Percentiles rank a stretch among this genome's conserved stretches.
Conservation (phyloP, 2,329 filamentous ascomycete species). For the Coniochaeta sp. region DNA sequence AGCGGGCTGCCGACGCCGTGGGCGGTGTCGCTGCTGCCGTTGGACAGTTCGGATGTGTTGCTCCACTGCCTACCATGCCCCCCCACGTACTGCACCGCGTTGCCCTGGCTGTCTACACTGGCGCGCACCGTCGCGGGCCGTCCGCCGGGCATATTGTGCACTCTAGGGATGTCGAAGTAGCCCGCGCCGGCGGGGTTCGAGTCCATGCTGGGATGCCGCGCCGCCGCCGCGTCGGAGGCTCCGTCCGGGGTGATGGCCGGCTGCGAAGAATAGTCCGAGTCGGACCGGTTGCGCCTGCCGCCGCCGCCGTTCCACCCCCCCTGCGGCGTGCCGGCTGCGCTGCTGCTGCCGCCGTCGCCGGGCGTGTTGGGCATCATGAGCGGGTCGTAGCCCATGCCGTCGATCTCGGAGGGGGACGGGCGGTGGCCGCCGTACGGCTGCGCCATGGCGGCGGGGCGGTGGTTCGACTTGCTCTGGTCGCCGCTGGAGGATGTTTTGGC, state of each 20-base stretch:
- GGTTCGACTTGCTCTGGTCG: constrained; percentile 18
- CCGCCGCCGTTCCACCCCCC: too few species aligned
- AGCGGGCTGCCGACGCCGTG: constrained; percentile 13
- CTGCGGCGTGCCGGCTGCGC: constrained; percentile 7
- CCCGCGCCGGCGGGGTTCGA: constrained; percentile 14
- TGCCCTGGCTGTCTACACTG: constrained; percentile 31
- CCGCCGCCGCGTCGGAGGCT: constrained; percentile 8
- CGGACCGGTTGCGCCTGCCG: constrained; percentile 10
- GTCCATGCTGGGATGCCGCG: constrained; percentile 9
- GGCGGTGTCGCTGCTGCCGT: constrained; percentile 23
- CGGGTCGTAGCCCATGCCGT: constrained; percentile 33
- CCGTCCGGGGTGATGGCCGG: constrained; percentile 8
- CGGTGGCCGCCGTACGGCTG: constrained; percentile 20
- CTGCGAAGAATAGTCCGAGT: constrained; percentile 11
- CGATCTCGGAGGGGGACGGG: constrained; percentile 31
- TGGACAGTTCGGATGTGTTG: constrained; percentile 32
- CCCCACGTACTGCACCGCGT: constrained; percentile 5
- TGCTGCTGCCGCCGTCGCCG: constrained; percentile 4
- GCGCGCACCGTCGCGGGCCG: constrained; percentile 15
- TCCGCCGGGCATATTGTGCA: constrained; percentile 12
- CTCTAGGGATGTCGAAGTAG: constrained; percentile 21
- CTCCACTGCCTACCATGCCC: constrained; percentile 33
- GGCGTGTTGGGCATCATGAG: constrained; percentile 17
- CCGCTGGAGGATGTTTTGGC: constrained; percentile 25
- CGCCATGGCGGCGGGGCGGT: constrained; percentile 19